Percentiles rank a stretch among this genome's conserved stretches.
These are phyloP conservation scores for Phycomyces nitens DNA, from an alignment of 192 early-diverging fungal species.

Conservation along the genomic window DNA sequence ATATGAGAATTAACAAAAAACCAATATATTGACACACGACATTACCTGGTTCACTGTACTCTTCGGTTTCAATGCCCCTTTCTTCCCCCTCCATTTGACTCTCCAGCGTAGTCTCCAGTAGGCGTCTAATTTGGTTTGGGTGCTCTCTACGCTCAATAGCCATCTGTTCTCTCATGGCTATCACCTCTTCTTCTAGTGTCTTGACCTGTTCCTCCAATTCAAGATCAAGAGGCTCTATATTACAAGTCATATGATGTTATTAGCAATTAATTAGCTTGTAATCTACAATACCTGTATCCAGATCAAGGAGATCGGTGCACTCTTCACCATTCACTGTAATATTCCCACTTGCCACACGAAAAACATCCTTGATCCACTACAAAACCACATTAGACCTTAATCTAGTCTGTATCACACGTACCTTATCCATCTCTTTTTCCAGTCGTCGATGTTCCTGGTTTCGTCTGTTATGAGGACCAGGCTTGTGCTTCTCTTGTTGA, in stretches of 20 bases:
- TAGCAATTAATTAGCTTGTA: background rate
- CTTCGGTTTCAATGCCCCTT: background rate
- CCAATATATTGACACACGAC: no score
- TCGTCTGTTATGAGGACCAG: background rate
- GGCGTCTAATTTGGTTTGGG: background rate
- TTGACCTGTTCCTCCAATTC: background rate
- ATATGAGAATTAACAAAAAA: no score
- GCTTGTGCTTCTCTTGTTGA: slow-evolving; percentile 1
- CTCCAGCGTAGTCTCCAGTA: background rate
- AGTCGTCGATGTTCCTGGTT: background rate
- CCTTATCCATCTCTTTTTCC: background rate
- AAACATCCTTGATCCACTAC: slow-evolving; percentile 41
- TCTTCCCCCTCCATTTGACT: background rate
- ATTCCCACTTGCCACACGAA: slow-evolving; percentile 30
- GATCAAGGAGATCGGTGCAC: background rate
- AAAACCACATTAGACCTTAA: background rate
- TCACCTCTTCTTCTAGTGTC: background rate
- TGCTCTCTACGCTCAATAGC: background rate
- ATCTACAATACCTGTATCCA: background rate
- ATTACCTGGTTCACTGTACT: no score
- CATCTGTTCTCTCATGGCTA: background rate
- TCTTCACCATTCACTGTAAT: slow-evolving; percentile 38
- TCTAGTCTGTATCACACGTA: background rate
- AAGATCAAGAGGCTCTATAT: background rate
- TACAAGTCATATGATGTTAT: background rate